Conservation (phyloP, 1,284 basidiomycete genomes). For the Tausonia pullulans region DNA sequence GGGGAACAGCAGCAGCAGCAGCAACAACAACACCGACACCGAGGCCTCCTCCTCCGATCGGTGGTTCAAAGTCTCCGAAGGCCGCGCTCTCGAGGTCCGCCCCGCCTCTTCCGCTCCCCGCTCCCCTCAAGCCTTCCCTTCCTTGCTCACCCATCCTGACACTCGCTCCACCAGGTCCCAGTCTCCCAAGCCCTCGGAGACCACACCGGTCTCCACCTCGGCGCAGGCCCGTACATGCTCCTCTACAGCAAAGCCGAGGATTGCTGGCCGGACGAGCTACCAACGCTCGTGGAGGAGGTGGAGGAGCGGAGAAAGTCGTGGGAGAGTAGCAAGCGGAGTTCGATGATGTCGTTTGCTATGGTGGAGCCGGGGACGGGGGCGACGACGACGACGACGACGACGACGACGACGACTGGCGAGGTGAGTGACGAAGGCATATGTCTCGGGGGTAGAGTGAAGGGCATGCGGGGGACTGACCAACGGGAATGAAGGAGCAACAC, state of each 20-base stretch:
- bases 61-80: slow-evolving; percentile 72
- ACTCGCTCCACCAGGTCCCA: slow-evolving; percentile 42
- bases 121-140: background rate
- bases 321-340: too few species aligned
- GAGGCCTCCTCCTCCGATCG: too few species aligned
- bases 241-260: slow-evolving; percentile 48
- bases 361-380: too few species aligned
- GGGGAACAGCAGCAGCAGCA: slow-evolving; percentile 25
- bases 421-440: too few species aligned
- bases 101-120: background rate
- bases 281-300: background rate
- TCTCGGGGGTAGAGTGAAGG: too few species aligned
- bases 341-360: too few species aligned
- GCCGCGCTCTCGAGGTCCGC: slow-evolving; percentile 50
- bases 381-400: too few species aligned
- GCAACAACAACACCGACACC: too few species aligned
- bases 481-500: too few species aligned
- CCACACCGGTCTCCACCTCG: slow-evolving; percentile 52
- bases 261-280: background rate
- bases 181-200: slow-evolving; percentile 57
- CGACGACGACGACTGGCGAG: too few species aligned
- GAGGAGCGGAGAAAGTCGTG: too few species aligned
- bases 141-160: background rate
- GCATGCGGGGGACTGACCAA: too few species aligned
- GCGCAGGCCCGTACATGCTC: slow-evolving; percentile 59